Evolutionary conservation across 1,139 yeast species (phyloP).

Genomic region (Kodamaea ohmeri): DNA sequence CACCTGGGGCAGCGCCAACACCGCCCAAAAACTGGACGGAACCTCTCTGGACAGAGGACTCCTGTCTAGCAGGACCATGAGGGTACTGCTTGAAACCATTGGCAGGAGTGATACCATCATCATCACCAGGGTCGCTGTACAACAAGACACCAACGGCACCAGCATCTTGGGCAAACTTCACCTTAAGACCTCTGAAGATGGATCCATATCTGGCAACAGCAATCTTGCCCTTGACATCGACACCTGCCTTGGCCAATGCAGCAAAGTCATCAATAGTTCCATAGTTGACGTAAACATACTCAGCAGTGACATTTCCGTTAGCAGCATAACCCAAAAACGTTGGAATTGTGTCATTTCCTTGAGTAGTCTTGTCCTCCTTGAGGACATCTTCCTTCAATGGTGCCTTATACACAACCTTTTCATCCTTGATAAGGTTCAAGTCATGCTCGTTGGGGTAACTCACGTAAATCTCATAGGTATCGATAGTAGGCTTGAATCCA

Average conservation of each 20-base stretch:
- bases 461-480: conserved; percentile 56
- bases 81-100: conserved; percentile 47
- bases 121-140: conserved; percentile 48
- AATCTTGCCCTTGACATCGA: conserved; percentile 42
- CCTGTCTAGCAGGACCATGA: conserved; percentile 47
- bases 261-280: conserved; percentile 40
- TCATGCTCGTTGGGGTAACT: conserved; percentile 50
- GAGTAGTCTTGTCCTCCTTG: conserved; percentile 67
- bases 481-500: conserved; percentile 54
- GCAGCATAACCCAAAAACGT: conserved; percentile 48
- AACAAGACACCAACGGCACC: conserved; percentile 46
- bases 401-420: conserved; percentile 52
- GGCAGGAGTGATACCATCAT: conserved; percentile 39
- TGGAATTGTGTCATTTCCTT: conserved; percentile 42
- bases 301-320: conserved; percentile 47
- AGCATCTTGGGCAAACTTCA: conserved; percentile 47
- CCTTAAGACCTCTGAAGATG: conserved; percentile 45
- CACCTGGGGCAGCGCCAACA: conserved; percentile 65
- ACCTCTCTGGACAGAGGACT: conserved; percentile 57
- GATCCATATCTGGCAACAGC: conserved; percentile 42
- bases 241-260: conserved; percentile 29
- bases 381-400: conserved; percentile 69
- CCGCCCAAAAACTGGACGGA: conserved; percentile 76
- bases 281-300: conserved; percentile 44
- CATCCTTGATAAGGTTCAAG: conserved; percentile 34